phyloP scores from a whole-genome alignment of 176 grass and related monocot genomes.

The Dactylis glomerata region DNA sequence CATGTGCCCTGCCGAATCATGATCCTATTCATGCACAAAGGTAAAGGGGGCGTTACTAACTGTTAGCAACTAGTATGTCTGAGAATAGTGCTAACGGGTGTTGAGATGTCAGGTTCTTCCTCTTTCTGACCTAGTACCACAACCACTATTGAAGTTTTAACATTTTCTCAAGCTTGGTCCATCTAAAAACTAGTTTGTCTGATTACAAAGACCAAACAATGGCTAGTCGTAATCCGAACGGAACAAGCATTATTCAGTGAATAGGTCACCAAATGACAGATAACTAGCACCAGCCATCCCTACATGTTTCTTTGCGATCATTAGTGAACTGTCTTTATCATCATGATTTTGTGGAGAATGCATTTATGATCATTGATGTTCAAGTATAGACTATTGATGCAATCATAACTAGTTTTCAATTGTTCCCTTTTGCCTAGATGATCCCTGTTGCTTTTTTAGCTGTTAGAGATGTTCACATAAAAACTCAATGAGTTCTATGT shows the following conservation, averaged over 20 bases:
- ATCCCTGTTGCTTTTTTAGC: too few species aligned
- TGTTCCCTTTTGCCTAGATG: too few species aligned
- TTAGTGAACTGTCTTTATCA: too few species aligned
- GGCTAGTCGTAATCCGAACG: not conserved
- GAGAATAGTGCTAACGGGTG: conserved; percentile 9
- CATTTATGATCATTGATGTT: too few species aligned
- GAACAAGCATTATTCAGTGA: not conserved
- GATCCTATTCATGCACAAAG: conserved; percentile 22
- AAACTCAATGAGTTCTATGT: too few species aligned
- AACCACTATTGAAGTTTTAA: not conserved
- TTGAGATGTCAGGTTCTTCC: conserved; percentile 34
- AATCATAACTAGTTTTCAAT: too few species aligned
- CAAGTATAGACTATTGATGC: too few species aligned
- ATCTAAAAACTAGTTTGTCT: conserved; percentile 19
- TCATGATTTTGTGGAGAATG: too few species aligned
- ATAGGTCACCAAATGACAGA: conserved; percentile 20
- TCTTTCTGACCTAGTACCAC: conserved; percentile 12
- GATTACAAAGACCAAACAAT: not conserved
- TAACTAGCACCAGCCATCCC: not conserved
- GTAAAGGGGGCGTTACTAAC: conserved; percentile 5
- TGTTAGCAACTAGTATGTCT: conserved; percentile 26
- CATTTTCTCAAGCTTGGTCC: conserved; percentile 4
- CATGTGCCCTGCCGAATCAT: conserved; percentile 30
- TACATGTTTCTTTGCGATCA: not conserved
- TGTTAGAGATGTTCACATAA: too few species aligned